Percentiles rank a stretch among this genome's conserved stretches.
Conservation (phyloP, 169 alveolate species). For the Theileria equi region DNA sequence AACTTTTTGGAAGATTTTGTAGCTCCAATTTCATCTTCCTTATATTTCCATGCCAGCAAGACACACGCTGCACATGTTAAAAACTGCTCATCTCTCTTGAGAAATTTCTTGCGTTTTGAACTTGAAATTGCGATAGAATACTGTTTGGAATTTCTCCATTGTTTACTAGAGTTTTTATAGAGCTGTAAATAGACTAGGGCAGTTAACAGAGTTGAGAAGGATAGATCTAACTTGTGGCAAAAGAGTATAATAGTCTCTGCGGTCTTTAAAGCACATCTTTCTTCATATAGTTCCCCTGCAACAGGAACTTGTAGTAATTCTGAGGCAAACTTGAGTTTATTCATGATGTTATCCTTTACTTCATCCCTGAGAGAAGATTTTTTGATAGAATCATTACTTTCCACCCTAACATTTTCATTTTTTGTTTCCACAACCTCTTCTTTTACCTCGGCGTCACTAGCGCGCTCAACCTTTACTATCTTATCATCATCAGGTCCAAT, state of each 20-base stretch:
- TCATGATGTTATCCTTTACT: not conserved
- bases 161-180: constrained; percentile 50
- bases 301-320: not conserved
- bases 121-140: not conserved
- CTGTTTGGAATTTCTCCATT: constrained; percentile 7
- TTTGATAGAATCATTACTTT: not conserved
- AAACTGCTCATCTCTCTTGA: constrained; percentile 43
- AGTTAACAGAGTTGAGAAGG: constrained; percentile 38
- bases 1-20: constrained; percentile 34
- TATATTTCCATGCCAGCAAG: constrained; percentile 62
- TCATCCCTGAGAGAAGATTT: constrained; percentile 2
- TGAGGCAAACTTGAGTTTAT: constrained; percentile 23
- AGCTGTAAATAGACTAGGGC: constrained; percentile 55
- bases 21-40: constrained; percentile 49
- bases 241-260: constrained; percentile 36
- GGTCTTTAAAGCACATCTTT: not conserved
- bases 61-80: constrained; percentile 56
- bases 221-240: constrained; percentile 25
- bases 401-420: constrained; percentile 4
- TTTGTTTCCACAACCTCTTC: not conserved
- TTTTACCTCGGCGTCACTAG: not conserved
- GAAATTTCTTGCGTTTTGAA: not conserved
- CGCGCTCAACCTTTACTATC: too few relatives aligned
- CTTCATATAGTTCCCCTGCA: not conserved
- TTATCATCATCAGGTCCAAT: too few relatives aligned